A percentile compares a stretch with the other conserved stretches of the same genome.
Conservation (phyloP, 331 rosid genomes). For the Rhamnella rubrinervis region DNA sequence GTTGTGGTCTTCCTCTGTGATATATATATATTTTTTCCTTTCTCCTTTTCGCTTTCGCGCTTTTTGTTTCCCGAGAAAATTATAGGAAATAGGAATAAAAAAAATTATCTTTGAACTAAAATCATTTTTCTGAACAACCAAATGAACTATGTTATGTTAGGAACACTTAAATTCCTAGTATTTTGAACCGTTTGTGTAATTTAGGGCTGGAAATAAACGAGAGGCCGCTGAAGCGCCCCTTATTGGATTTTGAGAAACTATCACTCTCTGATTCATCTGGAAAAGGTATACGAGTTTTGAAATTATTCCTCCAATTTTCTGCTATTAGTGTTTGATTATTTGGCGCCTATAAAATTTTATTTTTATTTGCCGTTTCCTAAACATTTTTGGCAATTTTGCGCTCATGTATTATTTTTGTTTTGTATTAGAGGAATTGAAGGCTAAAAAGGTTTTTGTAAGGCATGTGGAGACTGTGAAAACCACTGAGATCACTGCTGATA, state of each 20-base stretch:
- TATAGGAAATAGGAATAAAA: not conserved
- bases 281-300: constrained; percentile 39
- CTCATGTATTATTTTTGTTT: constrained; percentile 18
- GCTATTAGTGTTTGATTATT: not conserved
- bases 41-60: not conserved
- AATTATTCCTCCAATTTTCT: not conserved
- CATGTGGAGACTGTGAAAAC: constrained; percentile 76
- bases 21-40: not conserved
- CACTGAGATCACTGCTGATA: constrained; percentile 50
- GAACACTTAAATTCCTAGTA: not conserved
- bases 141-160: not conserved
- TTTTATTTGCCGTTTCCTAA: no score
- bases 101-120: not conserved
- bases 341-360: no score
- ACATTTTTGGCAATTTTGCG: no score
- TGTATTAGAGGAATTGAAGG: constrained; percentile 50
- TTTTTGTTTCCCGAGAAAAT: not conserved
- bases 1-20: not conserved
- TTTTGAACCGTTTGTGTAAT: constrained; percentile 3
- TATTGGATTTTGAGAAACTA: constrained; percentile 64
- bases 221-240: constrained; percentile 74
- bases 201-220: constrained; percentile 86
- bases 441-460: constrained; percentile 73
- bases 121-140: not conserved
- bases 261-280: constrained; percentile 49